Base-by-base conservation (phyloP, 1,284 basidiomycete species). In the Ganoderma resinaceum region DNA sequence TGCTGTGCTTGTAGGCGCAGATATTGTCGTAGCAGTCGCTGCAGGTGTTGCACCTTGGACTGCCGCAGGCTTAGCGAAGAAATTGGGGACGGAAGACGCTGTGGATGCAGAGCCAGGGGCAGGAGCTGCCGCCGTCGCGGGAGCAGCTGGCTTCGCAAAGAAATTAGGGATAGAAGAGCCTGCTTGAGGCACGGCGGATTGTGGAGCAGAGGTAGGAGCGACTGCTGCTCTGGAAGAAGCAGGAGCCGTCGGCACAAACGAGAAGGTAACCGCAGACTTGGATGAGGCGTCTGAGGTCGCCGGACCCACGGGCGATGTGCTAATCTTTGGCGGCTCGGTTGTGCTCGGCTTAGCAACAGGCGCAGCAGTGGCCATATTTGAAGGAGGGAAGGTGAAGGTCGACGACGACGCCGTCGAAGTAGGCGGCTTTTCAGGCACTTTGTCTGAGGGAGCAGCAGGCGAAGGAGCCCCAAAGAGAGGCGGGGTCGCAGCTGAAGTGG, bases 51-150 rank as follows among this genome's bases (percentile, higher is more conserved):
- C 18, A 42, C 53, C 9, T 6, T 66, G 38, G 38, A 46, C 55
- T 8, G 70, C 55, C 2, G 70, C 42, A 29, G 68, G 60, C 29
- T 73, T 71, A 33, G 61, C 72, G 26, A 80, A 77, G 66, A 77
- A 75, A 65, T 73, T 77, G 23, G 76, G 73, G 42, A 74, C 65
- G 23, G 66, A 52, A 33, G 9, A 38, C n/a, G 35, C 42, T 14
- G 76, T 40, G 71, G 66, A 40, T 1, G 63, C 42, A 16, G 65
- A 18, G 1, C 57, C 18, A 12, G 65, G 35, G 3, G 67, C 42
- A 16, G 64, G 20, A 2, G 59, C 26, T 7, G 65, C 31, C 11
- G 72, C 37, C 5, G 68, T 35, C 5, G 66, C 31, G 4, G 67
- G 62, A 33, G 61, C 62, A 0, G 72, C 33, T 26, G 74, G 69